Evolutionary conservation across 2,329 filamentous ascomycete species (phyloP).

Genomic region (Epichloe uncinata): DNA sequence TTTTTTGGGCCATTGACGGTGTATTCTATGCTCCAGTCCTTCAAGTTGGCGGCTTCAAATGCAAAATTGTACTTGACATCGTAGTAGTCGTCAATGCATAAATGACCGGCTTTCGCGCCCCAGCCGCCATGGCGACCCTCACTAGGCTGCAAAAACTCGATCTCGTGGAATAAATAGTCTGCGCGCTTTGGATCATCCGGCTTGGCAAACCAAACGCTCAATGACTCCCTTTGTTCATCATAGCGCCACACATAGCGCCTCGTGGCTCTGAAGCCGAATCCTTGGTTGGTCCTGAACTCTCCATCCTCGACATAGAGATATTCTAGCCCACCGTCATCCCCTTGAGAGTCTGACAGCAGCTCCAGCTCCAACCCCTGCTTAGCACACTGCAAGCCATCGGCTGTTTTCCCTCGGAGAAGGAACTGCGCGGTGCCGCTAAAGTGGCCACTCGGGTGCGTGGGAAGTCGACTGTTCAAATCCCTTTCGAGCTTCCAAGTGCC

Average conservation of each 20-base stretch:
- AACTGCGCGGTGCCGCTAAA: constrained; percentile 55
- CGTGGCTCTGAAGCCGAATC: constrained; percentile 44
- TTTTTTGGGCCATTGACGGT: constrained; percentile 59
- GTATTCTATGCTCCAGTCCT: constrained; percentile 48
- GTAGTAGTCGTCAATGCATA: constrained; percentile 61
- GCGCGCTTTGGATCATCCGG: constrained; percentile 46
- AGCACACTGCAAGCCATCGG: constrained; percentile 31
- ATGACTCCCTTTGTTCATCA: constrained; percentile 39
- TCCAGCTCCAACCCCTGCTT: constrained; percentile 6
- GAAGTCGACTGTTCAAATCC: constrained; percentile 37
- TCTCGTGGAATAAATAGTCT: constrained; percentile 63
- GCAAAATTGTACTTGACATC: constrained; percentile 55
- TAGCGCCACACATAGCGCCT: constrained; percentile 64
- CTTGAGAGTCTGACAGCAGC: constrained; percentile 4
- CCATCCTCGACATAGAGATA: constrained; percentile 60
- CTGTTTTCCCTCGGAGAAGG: constrained; percentile 45
- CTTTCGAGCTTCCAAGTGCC: constrained; percentile 55
- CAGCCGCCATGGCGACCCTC: constrained; percentile 32
- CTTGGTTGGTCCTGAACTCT: constrained; percentile 44
- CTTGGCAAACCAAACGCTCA: constrained; percentile 64
- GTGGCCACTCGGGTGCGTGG: constrained; percentile 48
- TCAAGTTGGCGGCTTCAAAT: constrained; percentile 43
- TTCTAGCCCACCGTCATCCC: constrained; percentile 32
- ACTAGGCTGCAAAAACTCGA: constrained; percentile 42
- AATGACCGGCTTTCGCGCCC: constrained; percentile 52